Evolutionary conservation across 495 filamentous ascomycete species (phyloP), one percentile per base, ranked within the genome.

Genomic region (Articulospora tetracladia): DNA sequence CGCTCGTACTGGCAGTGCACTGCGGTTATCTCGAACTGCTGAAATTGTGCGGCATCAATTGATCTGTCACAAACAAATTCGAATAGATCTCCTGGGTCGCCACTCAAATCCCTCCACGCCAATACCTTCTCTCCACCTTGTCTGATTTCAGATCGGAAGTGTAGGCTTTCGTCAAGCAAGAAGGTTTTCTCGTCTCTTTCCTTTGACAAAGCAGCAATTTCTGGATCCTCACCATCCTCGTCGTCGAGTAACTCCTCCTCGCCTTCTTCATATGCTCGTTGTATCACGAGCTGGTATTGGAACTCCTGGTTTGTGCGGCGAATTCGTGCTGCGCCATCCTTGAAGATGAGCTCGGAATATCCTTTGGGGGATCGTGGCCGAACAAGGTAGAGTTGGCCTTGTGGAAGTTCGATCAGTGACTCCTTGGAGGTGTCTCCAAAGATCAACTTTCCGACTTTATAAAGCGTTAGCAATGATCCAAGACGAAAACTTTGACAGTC

Each of bases 181-280:
- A 98, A 98, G 0, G 86, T 91, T 78, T 97, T 97, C 77, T 98
- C 94, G 85, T 98, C 94, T 65, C 89, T 89, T 61, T 97, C 92
- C 17, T 82, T 72, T 34, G 76, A 72, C 24, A 88, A 77, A 7
- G 77, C 79, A 65, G 91, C 87, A 28, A 78, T 80, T 28, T 83
- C 87, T 55, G 82, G 86, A 70, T 96, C 87, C 53, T 93, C 91
- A 12, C 76, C 87, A 66, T 91, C 89, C 57, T 93, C 89, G 62
- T 95, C 93, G 4, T 85, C 86, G 30, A 93, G 79, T 17, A 91
- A 77, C 66, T 97, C 93, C 61, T 91, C 93, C 65, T 98, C 94
- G 49, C 95, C 94, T 74, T 98, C 94, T 72, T 98, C 94, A 78
- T 92, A 98, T 57, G 92, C 95, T 57, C 94, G 81, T 70, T 97